Percentiles rank a stretch among this genome's conserved stretches.
These are phyloP conservation scores for Eucalyptus victrix DNA, from an alignment of 345 rosid genomes.

Conservation along the genomic window DNA sequence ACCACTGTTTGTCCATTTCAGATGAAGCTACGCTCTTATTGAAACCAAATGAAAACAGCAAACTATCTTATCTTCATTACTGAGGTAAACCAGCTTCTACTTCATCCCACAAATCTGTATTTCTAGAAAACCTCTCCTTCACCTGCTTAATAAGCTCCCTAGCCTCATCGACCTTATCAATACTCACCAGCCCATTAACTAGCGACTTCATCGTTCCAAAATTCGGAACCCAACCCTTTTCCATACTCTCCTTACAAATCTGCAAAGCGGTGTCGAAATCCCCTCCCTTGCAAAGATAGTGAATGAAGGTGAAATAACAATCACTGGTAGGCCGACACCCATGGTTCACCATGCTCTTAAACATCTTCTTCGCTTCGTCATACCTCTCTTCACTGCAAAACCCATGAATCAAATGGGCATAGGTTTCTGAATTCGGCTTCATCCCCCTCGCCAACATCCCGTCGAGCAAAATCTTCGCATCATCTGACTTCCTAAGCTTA, in stretches of 20 bases:
- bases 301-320: slow-evolving; percentile 42
- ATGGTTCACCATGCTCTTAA: slow-evolving; percentile 31
- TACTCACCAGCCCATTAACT: slow-evolving; percentile 48
- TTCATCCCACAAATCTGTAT: slow-evolving; percentile 55
- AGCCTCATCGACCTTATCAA: slow-evolving; percentile 49
- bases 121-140: slow-evolving; percentile 45
- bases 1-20: neutral
- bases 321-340: slow-evolving; percentile 40
- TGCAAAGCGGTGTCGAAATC: slow-evolving; percentile 54
- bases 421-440: slow-evolving; percentile 36
- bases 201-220: slow-evolving; percentile 47
- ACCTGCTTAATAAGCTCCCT: slow-evolving; percentile 34
- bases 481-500: slow-evolving; percentile 32
- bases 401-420: slow-evolving; percentile 59
- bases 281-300: slow-evolving; percentile 46
- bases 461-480: slow-evolving; percentile 52
- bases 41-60: neutral
- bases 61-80: slow-evolving; percentile 2
- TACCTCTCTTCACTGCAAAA: slow-evolving; percentile 46
- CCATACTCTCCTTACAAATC: slow-evolving; percentile 50
- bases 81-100: slow-evolving; percentile 60
- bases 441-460: slow-evolving; percentile 34
- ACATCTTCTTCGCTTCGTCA: slow-evolving; percentile 61
- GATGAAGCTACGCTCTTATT: neutral
- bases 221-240: slow-evolving; percentile 61